Evolutionary conservation across 1,139 yeast species (phyloP).

Genomic region (Geotrichum europaeum): DNA sequence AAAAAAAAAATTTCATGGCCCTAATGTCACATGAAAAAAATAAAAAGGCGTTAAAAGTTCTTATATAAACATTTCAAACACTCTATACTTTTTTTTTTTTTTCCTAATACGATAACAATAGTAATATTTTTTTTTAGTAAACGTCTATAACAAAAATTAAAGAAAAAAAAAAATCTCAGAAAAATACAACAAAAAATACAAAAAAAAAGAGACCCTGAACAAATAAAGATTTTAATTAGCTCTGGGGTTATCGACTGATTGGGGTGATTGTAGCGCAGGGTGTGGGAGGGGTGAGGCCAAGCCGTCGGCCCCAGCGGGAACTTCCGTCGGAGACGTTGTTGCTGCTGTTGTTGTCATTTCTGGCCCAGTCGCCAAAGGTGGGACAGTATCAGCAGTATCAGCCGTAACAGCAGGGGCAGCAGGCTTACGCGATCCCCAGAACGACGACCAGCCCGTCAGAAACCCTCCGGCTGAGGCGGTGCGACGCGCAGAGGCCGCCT

Average conservation of each 20-base stretch:
- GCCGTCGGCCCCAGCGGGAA: not conserved
- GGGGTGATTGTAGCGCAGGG: not conserved
- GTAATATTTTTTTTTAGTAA: too few species aligned
- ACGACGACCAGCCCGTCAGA: conserved; percentile 13
- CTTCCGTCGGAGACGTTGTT: not conserved
- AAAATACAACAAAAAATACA: not conserved
- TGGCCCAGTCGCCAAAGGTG: not conserved
- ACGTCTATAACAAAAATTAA: too few species aligned
- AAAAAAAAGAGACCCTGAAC: not conserved
- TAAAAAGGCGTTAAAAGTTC: too few species aligned
- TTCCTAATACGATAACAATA: too few species aligned
- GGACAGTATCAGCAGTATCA: not conserved
- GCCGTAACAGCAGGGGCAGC: not conserved
- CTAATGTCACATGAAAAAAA: too few species aligned
- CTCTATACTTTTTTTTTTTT: too few species aligned
- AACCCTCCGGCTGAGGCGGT: conserved; percentile 5
- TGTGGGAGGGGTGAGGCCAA: not conserved
- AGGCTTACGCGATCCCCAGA: conserved; percentile 14
- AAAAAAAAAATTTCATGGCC: too few species aligned
- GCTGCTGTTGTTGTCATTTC: not conserved
- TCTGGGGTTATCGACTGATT: not conserved
- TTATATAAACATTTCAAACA: too few species aligned
- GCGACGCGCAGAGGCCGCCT: not conserved
- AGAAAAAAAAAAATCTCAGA: not conserved
- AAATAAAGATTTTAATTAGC: not conserved